Base-by-base conservation (phyloP, 805 yeast genomes). In the Brettanomyces bruxellensis region DNA sequence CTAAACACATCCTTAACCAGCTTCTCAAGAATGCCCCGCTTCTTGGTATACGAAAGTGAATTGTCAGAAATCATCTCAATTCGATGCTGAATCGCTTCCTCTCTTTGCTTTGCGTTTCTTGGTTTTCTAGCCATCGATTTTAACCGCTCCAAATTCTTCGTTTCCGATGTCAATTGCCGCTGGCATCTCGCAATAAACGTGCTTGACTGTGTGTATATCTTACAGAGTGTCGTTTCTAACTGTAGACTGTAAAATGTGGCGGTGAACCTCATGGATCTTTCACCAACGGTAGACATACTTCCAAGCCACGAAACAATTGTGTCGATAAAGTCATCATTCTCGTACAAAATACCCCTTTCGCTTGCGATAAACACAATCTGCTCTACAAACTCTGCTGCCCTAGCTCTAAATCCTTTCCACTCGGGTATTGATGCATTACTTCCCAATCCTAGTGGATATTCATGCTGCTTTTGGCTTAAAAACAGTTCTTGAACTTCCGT, bases 301-400 rank as follows among this genome's bases (percentile, higher is more conserved):
- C 83, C 72, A 13, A 89, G 62, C 97, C 97, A 89, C 4, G 85
- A 76, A 28, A 85, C 58, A 2, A 86, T 46, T 47, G 77, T 77
- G 40, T 70, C 79, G 64, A 79, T 65, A 30, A 86, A 60, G 13
- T 64, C 69, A 8, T 59, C 64, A 9, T 60, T 61, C 4, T 64
- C 70, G 56, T 75, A 83, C 9, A 87, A 59, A 7, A 75, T 49
- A 7, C 86, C 90, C 42, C 75, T 72, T 50, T 83, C 89, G 55
- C 81, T 79, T 32, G 83, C 72, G 1, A 73, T 55, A 3, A 64
- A 59, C 6, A 85, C 60, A 3, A 86, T 54, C 24, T 72, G 69
- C 12, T 70, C 65, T 50, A 86, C 70, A 50, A 89, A 84, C 13
- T 71, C 75, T 11, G 70, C 53, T 38, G 78, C 75, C 55, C 80